phyloP scores from a whole-genome alignment of 768 basidiomycete genomes.

The Lactarius pseudohatsudake region DNA sequence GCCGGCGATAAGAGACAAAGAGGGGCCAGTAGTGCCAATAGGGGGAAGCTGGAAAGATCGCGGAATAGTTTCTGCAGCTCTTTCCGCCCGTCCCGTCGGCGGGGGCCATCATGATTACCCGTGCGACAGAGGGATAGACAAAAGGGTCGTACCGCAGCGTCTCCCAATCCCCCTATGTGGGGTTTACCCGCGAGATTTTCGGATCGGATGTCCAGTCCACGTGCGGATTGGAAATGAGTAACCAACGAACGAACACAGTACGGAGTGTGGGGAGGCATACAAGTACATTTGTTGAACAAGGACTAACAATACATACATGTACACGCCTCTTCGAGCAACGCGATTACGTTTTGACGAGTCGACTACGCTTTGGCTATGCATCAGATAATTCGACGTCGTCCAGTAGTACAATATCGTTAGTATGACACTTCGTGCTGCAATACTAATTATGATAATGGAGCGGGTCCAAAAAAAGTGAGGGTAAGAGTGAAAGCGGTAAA shows the following conservation, averaged over 20 bases:
- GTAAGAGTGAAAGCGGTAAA: slow-evolving; percentile 14
- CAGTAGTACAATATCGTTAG: slow-evolving; percentile 26
- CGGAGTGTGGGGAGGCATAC: not conserved
- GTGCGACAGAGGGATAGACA: too few relatives aligned
- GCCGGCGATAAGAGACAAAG: not conserved
- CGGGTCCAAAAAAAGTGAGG: slow-evolving; percentile 10
- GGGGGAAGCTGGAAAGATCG: not conserved
- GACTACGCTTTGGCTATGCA: slow-evolving; percentile 5
- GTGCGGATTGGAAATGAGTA: too few relatives aligned
- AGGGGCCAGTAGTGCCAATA: not conserved
- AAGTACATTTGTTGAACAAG: slow-evolving; percentile 3
- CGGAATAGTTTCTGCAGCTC: too few relatives aligned
- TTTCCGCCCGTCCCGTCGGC: too few relatives aligned
- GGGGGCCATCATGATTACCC: too few relatives aligned
- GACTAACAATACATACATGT: not conserved
- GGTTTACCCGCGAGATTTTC: too few relatives aligned
- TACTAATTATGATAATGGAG: slow-evolving; percentile 24
- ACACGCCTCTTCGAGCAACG: slow-evolving; percentile 1
- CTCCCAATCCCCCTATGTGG: too few relatives aligned
- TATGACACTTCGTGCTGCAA: slow-evolving; percentile 19
- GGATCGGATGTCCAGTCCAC: too few relatives aligned
- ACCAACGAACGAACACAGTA: not conserved
- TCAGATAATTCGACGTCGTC: slow-evolving; percentile 19
- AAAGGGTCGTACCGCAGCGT: too few relatives aligned
- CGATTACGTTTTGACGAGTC: not conserved